A percentile compares a stretch with the other conserved stretches of the same genome.
These are phyloP conservation scores for Entomortierella lignicola DNA, from an alignment of 192 early-diverging fungal genomes.

Conservation along the genomic window DNA sequence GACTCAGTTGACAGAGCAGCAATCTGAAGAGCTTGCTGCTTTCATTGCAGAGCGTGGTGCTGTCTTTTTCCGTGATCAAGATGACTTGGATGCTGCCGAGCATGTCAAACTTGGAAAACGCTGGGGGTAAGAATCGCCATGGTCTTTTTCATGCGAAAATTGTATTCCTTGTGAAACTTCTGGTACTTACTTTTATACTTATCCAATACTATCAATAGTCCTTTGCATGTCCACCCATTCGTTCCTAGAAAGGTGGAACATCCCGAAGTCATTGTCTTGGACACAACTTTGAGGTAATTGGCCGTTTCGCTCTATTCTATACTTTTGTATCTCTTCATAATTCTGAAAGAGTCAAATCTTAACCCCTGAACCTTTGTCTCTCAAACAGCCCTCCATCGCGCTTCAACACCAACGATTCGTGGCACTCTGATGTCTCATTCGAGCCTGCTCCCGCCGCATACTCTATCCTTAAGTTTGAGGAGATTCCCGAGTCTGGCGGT, in stretches of 20 bases:
- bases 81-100: conserved; percentile 64
- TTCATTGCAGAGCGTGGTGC: conserved; percentile 74
- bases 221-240: conserved; percentile 48
- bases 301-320: conserved; percentile 29
- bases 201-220: neutral
- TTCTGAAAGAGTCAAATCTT: too few relatives aligned
- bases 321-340: too few relatives aligned
- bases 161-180: neutral
- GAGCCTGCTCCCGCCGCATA: conserved; percentile 47
- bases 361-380: too few relatives aligned
- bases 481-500: conserved; percentile 51
- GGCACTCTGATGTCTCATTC: conserved; percentile 48
- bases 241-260: conserved; percentile 27
- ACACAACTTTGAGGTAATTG: too few relatives aligned
- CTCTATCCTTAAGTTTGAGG: conserved; percentile 54
- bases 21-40: conserved; percentile 70
- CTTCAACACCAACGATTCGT: conserved; percentile 57
- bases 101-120: conserved; percentile 63
- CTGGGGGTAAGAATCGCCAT: conserved; percentile 56
- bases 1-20: conserved; percentile 67
- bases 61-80: conserved; percentile 77
- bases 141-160: too few relatives aligned
- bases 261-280: conserved; percentile 47
- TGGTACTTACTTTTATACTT: neutral
- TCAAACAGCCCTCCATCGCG: conserved; percentile 25